Conservation (phyloP, 495 filamentous ascomycete genomes). For the Xylaria sp. region DNA sequence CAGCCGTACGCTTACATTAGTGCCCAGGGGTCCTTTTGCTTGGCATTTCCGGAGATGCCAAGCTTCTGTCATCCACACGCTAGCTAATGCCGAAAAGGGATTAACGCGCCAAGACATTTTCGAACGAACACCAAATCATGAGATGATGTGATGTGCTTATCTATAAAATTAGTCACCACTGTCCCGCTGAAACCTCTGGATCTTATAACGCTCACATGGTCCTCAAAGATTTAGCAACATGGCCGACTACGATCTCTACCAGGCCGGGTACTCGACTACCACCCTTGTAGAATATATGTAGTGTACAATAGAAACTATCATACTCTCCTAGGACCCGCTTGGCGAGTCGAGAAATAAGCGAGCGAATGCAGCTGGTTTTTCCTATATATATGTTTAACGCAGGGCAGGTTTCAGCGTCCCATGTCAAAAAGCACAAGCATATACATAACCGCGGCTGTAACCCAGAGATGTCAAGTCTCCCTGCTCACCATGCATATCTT, state of each 20-base stretch:
- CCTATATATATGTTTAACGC: neutral
- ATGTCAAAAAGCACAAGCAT: neutral
- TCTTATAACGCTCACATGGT: too few relatives aligned
- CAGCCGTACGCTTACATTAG: constrained; percentile 1
- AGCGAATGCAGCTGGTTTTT: neutral
- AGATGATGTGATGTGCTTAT: neutral
- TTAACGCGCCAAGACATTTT: neutral
- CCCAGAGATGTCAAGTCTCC: neutral
- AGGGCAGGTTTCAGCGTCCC: neutral
- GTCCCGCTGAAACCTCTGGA: neutral
- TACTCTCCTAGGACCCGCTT: neutral
- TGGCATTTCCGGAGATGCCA: constrained; percentile 8
- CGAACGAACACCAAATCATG: neutral
- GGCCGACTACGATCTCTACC: neutral
- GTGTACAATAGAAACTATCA: too few relatives aligned
- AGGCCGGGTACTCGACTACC: neutral
- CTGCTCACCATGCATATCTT: neutral
- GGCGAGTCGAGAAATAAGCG: neutral
- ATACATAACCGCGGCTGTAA: neutral
- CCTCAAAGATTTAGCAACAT: too few relatives aligned
- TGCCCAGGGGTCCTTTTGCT: neutral
- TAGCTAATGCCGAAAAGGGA: neutral
- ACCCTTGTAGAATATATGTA: neutral
- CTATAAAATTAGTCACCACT: too few relatives aligned
- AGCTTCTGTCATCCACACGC: neutral